These are phyloP conservation scores for Ochromonas danica DNA, from an alignment of 108 stramenopile species.

Conservation along the genomic window DNA sequence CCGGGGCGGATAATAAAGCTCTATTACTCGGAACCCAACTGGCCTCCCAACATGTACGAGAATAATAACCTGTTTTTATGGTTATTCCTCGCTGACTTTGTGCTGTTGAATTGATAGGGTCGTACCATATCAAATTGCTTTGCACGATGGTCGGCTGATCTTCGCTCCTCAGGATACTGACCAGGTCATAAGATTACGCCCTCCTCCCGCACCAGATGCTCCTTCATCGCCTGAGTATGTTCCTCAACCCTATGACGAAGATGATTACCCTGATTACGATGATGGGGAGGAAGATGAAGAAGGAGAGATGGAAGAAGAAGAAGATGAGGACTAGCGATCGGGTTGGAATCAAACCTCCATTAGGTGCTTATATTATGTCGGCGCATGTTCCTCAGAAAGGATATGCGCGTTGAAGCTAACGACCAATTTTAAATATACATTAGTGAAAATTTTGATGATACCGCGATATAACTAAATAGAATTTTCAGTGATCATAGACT, in stretches of 20 bases:
- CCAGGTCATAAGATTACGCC: constrained; percentile 4
- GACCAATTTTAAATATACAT: too few relatives aligned
- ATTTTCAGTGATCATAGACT: too few relatives aligned
- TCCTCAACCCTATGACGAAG: neutral
- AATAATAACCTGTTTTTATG: neutral
- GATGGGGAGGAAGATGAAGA: constrained; percentile 10
- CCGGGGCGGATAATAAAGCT: constrained; percentile 66
- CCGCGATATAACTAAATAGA: too few relatives aligned
- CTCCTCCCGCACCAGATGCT: constrained; percentile 15
- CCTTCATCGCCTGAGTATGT: constrained; percentile 21
- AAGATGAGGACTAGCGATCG: too few relatives aligned
- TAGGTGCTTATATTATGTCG: too few relatives aligned
- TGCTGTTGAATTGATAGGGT: constrained; percentile 35
- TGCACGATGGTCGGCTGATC: constrained; percentile 81
- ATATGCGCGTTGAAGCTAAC: too few relatives aligned
- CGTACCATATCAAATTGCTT: constrained; percentile 84
- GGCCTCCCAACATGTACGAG: constrained; percentile 64
- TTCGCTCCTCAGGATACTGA: constrained; percentile 60
- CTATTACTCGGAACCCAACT: constrained; percentile 78
- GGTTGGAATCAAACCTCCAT: too few relatives aligned
- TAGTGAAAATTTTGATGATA: too few relatives aligned
- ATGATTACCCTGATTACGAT: neutral
- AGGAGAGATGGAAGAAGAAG: too few relatives aligned
- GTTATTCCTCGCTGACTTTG: neutral
- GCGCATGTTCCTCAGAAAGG: too few relatives aligned